These are phyloP conservation scores for Brassica cretica DNA, from an alignment of 345 rosid species.

Conservation along the genomic window DNA sequence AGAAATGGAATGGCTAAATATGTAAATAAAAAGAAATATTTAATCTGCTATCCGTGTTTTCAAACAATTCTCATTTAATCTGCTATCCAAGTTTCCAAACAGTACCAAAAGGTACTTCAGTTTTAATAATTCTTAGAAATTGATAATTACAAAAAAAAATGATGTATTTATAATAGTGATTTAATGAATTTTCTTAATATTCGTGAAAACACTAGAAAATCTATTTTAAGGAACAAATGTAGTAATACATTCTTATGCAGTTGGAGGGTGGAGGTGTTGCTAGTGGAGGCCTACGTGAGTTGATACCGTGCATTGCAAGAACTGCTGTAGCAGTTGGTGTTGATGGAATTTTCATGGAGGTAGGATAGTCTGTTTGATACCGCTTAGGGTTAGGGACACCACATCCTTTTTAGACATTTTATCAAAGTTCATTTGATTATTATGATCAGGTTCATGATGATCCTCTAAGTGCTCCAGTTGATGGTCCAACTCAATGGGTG, in stretches of 20 bases:
- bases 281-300: conserved; percentile 97
- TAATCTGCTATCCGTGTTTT: too few species aligned
- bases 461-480: conserved; percentile 91
- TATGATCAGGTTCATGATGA: conserved; percentile 84
- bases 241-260: conserved; percentile 41
- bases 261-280: conserved; percentile 99
- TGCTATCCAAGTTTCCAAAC: too few species aligned
- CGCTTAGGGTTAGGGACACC: neutral
- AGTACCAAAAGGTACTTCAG: too few species aligned
- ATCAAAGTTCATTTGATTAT: neutral
- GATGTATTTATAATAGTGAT: too few species aligned
- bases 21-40: too few species aligned
- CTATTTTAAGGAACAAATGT: too few species aligned
- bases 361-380: conserved; percentile 36
- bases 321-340: conserved; percentile 96
- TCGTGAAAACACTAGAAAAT: too few species aligned
- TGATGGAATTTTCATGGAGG: conserved; percentile 99
- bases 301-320: conserved; percentile 96
- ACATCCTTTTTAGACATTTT: neutral
- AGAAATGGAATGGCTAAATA: too few species aligned
- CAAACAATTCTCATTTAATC: too few species aligned
- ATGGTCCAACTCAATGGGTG: conserved; percentile 99
- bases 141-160: too few species aligned
- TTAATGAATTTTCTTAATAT: too few species aligned
- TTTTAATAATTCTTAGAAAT: too few species aligned